Conservation (phyloP, 2,329 filamentous ascomycete species). For the Moelleriella libera region DNA sequence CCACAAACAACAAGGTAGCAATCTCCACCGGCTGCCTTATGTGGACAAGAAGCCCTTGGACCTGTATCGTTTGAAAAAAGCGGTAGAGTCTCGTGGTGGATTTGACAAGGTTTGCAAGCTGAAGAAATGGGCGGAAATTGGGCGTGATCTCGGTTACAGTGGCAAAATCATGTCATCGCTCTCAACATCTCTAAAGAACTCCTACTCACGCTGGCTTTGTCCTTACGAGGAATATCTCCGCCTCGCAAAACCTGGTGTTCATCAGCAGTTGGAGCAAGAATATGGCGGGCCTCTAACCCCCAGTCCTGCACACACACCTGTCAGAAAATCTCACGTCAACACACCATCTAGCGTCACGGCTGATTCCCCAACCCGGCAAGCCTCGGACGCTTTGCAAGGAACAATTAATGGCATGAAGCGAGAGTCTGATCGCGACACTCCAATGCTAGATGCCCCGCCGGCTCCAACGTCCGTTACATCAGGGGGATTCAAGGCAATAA, state of each 20-base stretch:
- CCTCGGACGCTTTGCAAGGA: constrained; percentile 37
- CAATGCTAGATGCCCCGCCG: constrained; percentile 30
- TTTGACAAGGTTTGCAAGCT: constrained; percentile 94
- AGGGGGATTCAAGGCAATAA: constrained; percentile 18
- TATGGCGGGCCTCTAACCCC: constrained; percentile 87
- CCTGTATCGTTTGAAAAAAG: constrained; percentile 90
- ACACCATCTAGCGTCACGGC: constrained; percentile 43
- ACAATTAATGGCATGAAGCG: constrained; percentile 30
- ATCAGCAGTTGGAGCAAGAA: constrained; percentile 85
- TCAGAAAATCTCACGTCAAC: constrained; percentile 49
- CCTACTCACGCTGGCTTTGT: constrained; percentile 90
- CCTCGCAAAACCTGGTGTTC: constrained; percentile 86
- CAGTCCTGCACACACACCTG: constrained; percentile 51
- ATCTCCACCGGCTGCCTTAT: constrained; percentile 84
- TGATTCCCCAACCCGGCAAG: constrained; percentile 52
- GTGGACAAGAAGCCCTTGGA: constrained; percentile 97
- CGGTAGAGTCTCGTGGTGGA: constrained; percentile 84
- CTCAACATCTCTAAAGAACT: constrained; percentile 95
- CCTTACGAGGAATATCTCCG: constrained; percentile 93
- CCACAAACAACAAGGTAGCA: constrained; percentile 91
- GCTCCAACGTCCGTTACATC: constrained; percentile 16
- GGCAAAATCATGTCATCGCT: constrained; percentile 99
- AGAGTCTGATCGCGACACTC: constrained; percentile 31
- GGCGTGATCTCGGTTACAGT: constrained; percentile 89
- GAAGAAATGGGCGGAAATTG: constrained; percentile 99